Conservation (phyloP, 2,329 filamentous ascomycete species). For the Venturiaceae sp. region DNA sequence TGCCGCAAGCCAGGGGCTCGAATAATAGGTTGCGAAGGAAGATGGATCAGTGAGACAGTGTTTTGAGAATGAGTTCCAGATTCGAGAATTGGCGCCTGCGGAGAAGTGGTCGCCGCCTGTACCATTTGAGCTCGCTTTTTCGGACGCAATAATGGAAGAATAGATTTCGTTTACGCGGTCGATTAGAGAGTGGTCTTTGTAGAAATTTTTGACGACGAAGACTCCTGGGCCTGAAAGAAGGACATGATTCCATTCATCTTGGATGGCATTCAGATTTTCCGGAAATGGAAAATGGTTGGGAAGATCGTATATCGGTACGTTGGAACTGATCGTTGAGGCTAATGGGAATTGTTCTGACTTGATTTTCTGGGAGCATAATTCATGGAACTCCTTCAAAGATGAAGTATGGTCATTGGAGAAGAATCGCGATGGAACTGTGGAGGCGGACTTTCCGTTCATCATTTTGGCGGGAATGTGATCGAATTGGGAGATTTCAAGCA, state of each 20-base stretch:
- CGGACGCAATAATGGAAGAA: constrained; percentile 36
- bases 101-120: constrained; percentile 54
- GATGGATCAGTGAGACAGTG: constrained; percentile 42
- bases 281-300: constrained; percentile 23
- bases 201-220: constrained; percentile 46
- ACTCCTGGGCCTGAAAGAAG: constrained; percentile 49
- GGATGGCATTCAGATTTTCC: constrained; percentile 29
- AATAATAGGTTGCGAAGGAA: constrained; percentile 49
- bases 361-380: background rate
- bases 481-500: too few relatives aligned
- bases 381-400: background rate
- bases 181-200: constrained; percentile 32
- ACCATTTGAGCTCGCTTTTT: constrained; percentile 20
- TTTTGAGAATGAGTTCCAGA: constrained; percentile 59
- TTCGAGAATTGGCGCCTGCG: constrained; percentile 46
- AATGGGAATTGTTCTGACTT: background rate
- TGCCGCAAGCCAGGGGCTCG: constrained; percentile 47
- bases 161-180: constrained; percentile 39
- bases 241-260: constrained; percentile 52
- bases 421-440: background rate
- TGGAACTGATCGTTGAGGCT: constrained; percentile 18
- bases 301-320: constrained; percentile 48
- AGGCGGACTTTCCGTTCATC: background rate
- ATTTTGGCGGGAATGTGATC: background rate
- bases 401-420: background rate